Percentiles rank a stretch among this genome's conserved stretches.
These are phyloP conservation scores for Solanum ahanhuiri DNA, from an alignment of 257 asterid species.

Conservation along the genomic window DNA sequence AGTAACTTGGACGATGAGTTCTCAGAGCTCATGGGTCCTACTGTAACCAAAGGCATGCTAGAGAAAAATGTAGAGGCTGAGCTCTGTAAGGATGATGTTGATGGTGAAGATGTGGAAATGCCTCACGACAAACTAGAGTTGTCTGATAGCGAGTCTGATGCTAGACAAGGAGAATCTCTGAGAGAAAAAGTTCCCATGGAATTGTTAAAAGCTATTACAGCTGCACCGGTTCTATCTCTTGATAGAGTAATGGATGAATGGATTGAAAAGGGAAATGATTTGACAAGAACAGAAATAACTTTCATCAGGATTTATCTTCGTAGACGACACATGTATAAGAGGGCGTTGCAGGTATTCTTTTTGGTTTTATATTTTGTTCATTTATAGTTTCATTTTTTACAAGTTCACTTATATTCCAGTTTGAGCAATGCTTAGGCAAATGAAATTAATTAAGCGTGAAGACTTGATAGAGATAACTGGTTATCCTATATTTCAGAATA, in stretches of 20 bases:
- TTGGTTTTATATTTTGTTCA: background rate
- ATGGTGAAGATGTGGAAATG: background rate
- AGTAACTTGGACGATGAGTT: slow-evolving; percentile 27
- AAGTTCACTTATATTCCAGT: background rate
- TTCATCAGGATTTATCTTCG: slow-evolving; percentile 32
- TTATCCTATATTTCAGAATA: background rate
- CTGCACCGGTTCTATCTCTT: slow-evolving; percentile 22
- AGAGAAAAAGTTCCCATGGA: slow-evolving; percentile 3
- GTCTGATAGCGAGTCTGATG: background rate
- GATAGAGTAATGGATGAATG: slow-evolving; percentile 42
- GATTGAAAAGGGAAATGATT: slow-evolving; percentile 57
- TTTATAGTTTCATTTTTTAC: background rate
- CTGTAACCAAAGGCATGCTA: background rate
- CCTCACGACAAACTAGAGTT: slow-evolving; percentile 10
- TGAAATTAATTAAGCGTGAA: background rate
- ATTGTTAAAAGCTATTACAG: slow-evolving; percentile 39
- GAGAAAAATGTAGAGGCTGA: slow-evolving; percentile 23
- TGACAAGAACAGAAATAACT: slow-evolving; percentile 26
- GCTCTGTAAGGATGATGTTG: slow-evolving; percentile 9
- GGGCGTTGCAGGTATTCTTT: slow-evolving; percentile 62
- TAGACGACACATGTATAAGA: slow-evolving; percentile 27
- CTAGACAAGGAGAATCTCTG: background rate
- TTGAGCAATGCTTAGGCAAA: background rate
- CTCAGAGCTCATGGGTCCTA: slow-evolving; percentile 33
- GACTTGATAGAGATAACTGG: background rate